A percentile compares a stretch with the other conserved stretches of the same genome.
phyloP scores from a whole-genome alignment of 2,329 filamentous ascomycete species.

The Fusarium papillatum region DNA sequence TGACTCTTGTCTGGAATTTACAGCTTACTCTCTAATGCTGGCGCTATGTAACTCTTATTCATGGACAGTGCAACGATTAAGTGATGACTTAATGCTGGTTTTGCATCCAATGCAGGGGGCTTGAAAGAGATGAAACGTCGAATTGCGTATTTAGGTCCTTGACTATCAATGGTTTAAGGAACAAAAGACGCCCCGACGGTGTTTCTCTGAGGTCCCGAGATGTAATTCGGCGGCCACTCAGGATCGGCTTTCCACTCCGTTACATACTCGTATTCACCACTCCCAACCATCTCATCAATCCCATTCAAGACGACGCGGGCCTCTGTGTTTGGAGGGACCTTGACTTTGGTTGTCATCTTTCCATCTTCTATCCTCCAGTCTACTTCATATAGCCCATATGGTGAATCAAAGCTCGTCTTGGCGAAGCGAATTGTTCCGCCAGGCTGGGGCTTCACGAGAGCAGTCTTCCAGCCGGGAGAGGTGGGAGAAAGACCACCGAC shows the following conservation, averaged over 20 bases:
- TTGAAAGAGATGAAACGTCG: neutral
- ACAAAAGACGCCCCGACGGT: neutral
- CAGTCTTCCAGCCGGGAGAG: neutral
- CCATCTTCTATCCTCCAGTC: conserved; percentile 2
- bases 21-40: too few species aligned
- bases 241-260: neutral
- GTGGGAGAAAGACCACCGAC: neutral
- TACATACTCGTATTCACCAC: conserved; percentile 8
- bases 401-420: conserved; percentile 7
- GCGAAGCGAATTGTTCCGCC: conserved; percentile 10
- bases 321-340: conserved; percentile 9
- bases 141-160: accelerated
- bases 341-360: conserved; percentile 6
- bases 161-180: neutral
- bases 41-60: too few species aligned
- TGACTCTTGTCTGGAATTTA: too few species aligned
- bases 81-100: too few species aligned
- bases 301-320: conserved; percentile 1
- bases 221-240: conserved; percentile 11
- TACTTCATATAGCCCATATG: conserved; percentile 11
- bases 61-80: too few species aligned
- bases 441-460: neutral
- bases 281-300: conserved; percentile 4
- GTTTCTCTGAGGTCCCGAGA: conserved; percentile 6
- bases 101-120: too few species aligned